Percentiles rank a stretch among this genome's conserved stretches.
Conservation (phyloP, 2,329 filamentous ascomycete genomes). For the Stagonosporopsis vannaccii region DNA sequence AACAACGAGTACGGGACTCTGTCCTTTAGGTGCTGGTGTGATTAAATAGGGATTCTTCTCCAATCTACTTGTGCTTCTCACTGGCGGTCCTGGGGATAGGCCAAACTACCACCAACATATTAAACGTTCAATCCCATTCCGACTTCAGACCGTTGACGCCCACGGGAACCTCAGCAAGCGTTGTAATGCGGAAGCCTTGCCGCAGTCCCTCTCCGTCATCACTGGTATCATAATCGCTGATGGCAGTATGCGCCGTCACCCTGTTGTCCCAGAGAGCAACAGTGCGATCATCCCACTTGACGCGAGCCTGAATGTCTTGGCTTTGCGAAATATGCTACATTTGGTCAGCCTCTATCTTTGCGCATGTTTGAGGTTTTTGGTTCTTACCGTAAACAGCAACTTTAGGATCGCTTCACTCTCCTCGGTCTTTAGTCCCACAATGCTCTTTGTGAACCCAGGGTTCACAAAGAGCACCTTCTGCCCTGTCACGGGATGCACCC, state of each 20-base stretch:
- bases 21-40: not conserved
- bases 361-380: not conserved
- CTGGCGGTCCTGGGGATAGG: not conserved
- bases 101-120: not conserved
- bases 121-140: conserved; percentile 23
- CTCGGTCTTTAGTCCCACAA: conserved; percentile 79
- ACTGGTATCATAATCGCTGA: conserved; percentile 67
- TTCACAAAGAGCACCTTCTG: conserved; percentile 84
- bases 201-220: conserved; percentile 32
- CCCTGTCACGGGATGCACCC: conserved; percentile 78
- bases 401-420: conserved; percentile 78
- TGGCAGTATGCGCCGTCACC: conserved; percentile 76
- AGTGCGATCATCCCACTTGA: conserved; percentile 77
- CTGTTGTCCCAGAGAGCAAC: conserved; percentile 87
- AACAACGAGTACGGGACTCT: not conserved
- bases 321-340: conserved; percentile 71
- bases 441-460: conserved; percentile 79
- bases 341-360: conserved; percentile 38
- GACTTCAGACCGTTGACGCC: conserved; percentile 31
- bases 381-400: conserved; percentile 66
- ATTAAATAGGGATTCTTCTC: too few species aligned
- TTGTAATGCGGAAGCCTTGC: conserved; percentile 38
- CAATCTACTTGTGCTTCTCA: not conserved
- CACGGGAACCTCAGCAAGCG: conserved; percentile 29
- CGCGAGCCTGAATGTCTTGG: conserved; percentile 72